These are phyloP conservation scores for Alnus rubra DNA, from an alignment of 306 rosid genomes.

Conservation along the genomic window DNA sequence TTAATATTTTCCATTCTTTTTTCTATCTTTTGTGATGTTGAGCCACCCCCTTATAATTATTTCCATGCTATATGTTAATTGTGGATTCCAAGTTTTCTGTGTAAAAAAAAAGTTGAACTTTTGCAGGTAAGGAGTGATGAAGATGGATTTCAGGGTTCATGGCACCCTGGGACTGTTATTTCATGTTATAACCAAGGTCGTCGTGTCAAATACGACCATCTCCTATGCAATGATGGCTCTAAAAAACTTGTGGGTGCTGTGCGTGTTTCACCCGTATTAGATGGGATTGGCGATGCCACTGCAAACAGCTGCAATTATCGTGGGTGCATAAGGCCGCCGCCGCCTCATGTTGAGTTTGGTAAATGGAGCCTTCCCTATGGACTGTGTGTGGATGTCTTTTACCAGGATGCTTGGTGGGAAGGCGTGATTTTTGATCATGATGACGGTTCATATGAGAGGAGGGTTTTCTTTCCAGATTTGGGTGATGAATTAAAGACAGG, in stretches of 20 bases:
- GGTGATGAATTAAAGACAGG: constrained; percentile 65
- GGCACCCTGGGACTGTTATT: constrained; percentile 69
- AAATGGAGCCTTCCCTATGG: constrained; percentile 49
- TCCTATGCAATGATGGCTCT: constrained; percentile 43
- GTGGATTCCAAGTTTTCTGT: constrained; percentile 1
- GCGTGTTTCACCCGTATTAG: constrained; percentile 48
- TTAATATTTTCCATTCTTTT: not conserved
- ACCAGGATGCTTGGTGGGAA: constrained; percentile 95
- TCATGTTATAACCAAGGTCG: constrained; percentile 44
- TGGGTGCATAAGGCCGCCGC: constrained; percentile 64
- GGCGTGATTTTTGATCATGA: constrained; percentile 76
- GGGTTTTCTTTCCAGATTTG: constrained; percentile 72
- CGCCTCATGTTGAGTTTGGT: constrained; percentile 41
- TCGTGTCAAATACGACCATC: constrained; percentile 51
- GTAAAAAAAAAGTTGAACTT: not conserved
- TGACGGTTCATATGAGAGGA: constrained; percentile 56
- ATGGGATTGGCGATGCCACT: constrained; percentile 30
- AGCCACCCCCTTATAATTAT: not conserved
- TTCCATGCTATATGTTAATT: constrained; percentile 5
- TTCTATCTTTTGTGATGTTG: not conserved
- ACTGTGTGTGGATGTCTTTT: constrained; percentile 69
- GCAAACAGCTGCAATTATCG: constrained; percentile 24
- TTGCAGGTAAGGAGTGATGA: constrained; percentile 80
- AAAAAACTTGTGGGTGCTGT: constrained; percentile 42
- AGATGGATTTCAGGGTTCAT: constrained; percentile 79